A percentile compares a stretch with the other conserved stretches of the same genome.
phyloP scores from a whole-genome alignment of 1,284 basidiomycete genomes.

The Hortiboletus rubellus region DNA sequence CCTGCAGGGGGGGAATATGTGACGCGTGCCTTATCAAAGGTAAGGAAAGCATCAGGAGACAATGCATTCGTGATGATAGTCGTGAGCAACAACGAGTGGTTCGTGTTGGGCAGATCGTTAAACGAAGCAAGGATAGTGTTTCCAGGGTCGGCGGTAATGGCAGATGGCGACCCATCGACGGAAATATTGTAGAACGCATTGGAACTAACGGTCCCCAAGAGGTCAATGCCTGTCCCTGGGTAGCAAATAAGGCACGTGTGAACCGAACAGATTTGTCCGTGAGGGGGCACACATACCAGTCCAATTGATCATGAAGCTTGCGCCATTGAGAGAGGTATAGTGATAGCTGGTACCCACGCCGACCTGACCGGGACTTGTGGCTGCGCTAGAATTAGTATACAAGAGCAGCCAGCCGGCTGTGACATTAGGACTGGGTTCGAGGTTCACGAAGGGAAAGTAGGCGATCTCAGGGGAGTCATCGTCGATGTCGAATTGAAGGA shows the following conservation, averaged over 20 bases:
- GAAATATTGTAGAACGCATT: conserved; percentile 45
- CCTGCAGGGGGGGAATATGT: conserved; percentile 36
- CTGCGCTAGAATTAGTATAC: conserved; percentile 52
- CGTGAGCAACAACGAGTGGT: conserved; percentile 50
- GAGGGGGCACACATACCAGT: conserved; percentile 46
- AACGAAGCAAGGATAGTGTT: conserved; percentile 46
- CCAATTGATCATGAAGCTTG: conserved; percentile 57
- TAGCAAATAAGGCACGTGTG: conserved; percentile 1
- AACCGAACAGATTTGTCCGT: not conserved
- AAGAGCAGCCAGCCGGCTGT: conserved; percentile 66
- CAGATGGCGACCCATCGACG: conserved; percentile 44
- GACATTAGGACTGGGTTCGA: conserved; percentile 45
- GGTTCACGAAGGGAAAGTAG: conserved; percentile 59
- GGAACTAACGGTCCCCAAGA: conserved; percentile 46
- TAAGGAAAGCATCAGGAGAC: conserved; percentile 42
- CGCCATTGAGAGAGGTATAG: conserved; percentile 56
- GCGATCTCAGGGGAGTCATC: conserved; percentile 64
- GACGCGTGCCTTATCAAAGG: conserved; percentile 52
- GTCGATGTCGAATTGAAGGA: conserved; percentile 54
- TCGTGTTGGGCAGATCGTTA: conserved; percentile 40
- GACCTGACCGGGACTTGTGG: conserved; percentile 41
- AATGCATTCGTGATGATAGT: conserved; percentile 38
- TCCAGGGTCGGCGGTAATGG: conserved; percentile 24
- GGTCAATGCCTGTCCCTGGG: conserved; percentile 55
- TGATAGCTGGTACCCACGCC: conserved; percentile 61